Evolutionary conservation across 148 eudicot genomes (phyloP), one percentile per base, ranked within the genome.

Genomic region (Camellia japonica): DNA sequence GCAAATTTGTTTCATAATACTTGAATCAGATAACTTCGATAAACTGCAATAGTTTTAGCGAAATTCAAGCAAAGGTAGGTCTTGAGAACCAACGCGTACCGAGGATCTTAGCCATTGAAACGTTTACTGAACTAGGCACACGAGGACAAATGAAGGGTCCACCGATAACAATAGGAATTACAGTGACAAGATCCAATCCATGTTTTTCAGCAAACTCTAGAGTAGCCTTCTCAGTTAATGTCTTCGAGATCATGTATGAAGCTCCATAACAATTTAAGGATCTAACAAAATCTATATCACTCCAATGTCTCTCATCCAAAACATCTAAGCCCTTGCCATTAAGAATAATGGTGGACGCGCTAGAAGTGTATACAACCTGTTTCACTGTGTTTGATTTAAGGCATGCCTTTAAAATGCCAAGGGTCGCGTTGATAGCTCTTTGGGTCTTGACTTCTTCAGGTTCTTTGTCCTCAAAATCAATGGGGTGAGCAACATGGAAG

Each of bases 401-500:
- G 60, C 88, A 89, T 7, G 86, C 85, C 47, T 69, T 83, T 18
- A 89, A 20, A 77, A 85, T 82, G 6, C 81, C 86, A 6, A 80
- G 20, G 0, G 77, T 42, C 3, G 74, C 90, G 5, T 68, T 38
- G 41, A 80, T 80, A 6, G 86, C 75, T 62, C 82, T 79, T 69
- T 79, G 54, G 81, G 15, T 65, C 85, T 86, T 73, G 78, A 75
- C 44, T 73, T 82, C 19, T 62, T 69, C 38, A 30, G 38, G 38
- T 30, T 30, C 38, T 30, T 30, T 1, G 38, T 30, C 38, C 38
- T 30, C 38, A 11, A 81, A 82, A 42, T 83, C 85, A 0, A 84
- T 69, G 0, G 87, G 87, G 61, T 89, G 88, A 19, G 88, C 90
- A 9, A 86, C 73, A 71, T 89, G 88, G 60, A 89, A 89, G 23